Conservation (phyloP, 1,139 yeast genomes). For the Yamadazyma diospyri region DNA sequence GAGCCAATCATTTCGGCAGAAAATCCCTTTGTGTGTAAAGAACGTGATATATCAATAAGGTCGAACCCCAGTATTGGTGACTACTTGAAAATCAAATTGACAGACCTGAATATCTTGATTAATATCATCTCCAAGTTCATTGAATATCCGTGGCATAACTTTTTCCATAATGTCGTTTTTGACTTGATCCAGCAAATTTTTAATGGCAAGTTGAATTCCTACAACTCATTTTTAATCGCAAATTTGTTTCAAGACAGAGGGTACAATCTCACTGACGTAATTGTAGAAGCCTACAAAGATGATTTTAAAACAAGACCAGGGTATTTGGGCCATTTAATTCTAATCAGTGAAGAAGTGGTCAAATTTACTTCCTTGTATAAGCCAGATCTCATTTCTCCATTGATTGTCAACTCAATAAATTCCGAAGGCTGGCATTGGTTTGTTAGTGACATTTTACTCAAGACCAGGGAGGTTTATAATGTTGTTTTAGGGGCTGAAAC, state of each 20-base stretch:
- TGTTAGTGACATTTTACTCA: slow-evolving; percentile 38
- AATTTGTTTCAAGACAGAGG: slow-evolving; percentile 33
- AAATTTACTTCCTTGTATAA: slow-evolving; percentile 47
- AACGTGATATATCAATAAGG: slow-evolving; percentile 32
- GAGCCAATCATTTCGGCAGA: slow-evolving; percentile 46
- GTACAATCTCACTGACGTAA: slow-evolving; percentile 33
- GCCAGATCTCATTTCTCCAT: slow-evolving; percentile 45
- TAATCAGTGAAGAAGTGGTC: slow-evolving; percentile 48
- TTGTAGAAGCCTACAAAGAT: slow-evolving; percentile 28
- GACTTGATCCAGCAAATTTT: slow-evolving; percentile 48
- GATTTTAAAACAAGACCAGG: slow-evolving; percentile 38
- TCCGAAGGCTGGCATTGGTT: slow-evolving; percentile 46
- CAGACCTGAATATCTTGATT: slow-evolving; percentile 37
- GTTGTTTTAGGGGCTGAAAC: slow-evolving; percentile 37
- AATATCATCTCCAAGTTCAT: slow-evolving; percentile 37
- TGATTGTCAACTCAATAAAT: slow-evolving; percentile 36
- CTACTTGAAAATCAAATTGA: slow-evolving; percentile 38
- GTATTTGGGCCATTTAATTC: slow-evolving; percentile 45
- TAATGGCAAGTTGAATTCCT: slow-evolving; percentile 47
- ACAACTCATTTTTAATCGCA: slow-evolving; percentile 45
- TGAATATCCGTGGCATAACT: slow-evolving; percentile 45
- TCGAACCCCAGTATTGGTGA: slow-evolving; percentile 43
- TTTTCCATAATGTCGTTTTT: slow-evolving; percentile 49
- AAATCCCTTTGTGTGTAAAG: slow-evolving; percentile 44
- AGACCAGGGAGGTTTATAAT: slow-evolving; percentile 45